Evolutionary conservation across 83 land plant species (phyloP), one percentile per base, ranked within the genome.

Genomic region (Picea engelmannii): DNA sequence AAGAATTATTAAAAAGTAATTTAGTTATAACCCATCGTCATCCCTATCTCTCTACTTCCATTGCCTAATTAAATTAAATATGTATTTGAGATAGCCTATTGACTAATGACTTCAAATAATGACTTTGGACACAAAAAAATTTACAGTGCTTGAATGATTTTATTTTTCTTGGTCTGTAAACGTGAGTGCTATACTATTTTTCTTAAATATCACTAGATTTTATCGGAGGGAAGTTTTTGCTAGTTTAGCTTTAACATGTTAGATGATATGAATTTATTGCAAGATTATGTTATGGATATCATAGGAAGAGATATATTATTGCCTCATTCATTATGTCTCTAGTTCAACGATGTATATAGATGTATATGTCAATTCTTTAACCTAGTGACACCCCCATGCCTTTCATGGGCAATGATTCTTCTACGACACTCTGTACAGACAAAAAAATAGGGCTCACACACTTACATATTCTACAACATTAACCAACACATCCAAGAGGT

Each of bases 131-230:
- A 81, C 90, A 44, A 92, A 89, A 27, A 93, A 83, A 4, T 98
- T 96, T 76, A 59, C 86, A 47, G 89, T 88, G 27, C 87, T 96
- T 31, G 85, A 79, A 69, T 79, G 82, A 25, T 93, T 91, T 67
- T 79, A 84, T 71, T 98, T 90, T 68, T 88, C 90, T 2, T 98
- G 99, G 99, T 90, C 99, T 76, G 95, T 98, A 10, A 98, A 98
- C 89, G 99, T 98, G 86, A 85, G 97, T 87, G 60, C 74, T 55
- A 55, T 52, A 55, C 13, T 55, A 3, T 55, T 55, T 2, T 3
- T 11, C 15, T 52, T 13, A 15, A 13, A 13, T 15, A 55, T 55
- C 16, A 55, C 60, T 55, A 17, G 16, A 13, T 55, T 13, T 55
- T 55, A 13, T 55, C 4, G 60, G 16, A 13, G 60, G 60, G 60